These are phyloP conservation scores for Macrocybe gigantea DNA, from an alignment of 768 basidiomycete species.

Conservation along the genomic window DNA sequence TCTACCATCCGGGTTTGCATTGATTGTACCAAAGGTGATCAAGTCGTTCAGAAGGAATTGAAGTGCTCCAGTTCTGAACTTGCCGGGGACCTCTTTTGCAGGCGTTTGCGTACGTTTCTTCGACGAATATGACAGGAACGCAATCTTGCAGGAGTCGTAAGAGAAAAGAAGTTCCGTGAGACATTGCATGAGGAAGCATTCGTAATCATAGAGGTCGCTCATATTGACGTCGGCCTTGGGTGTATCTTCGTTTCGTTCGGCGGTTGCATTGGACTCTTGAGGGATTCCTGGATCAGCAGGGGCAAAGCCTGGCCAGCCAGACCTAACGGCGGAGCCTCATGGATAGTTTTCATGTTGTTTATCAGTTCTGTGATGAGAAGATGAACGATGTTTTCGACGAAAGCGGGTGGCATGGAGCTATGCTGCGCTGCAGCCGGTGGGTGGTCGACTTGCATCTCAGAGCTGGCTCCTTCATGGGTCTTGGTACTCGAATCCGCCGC, in stretches of 20 bases:
- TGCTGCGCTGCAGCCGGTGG: slow-evolving; percentile 11
- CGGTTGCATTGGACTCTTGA: not conserved
- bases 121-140: slow-evolving; percentile 74
- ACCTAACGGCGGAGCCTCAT: slow-evolving; percentile 19
- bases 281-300: not conserved
- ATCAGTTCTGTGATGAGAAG: slow-evolving; percentile 71
- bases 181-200: slow-evolving; percentile 86
- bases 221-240: slow-evolving; percentile 13
- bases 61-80: slow-evolving; percentile 60
- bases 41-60: slow-evolving; percentile 82
- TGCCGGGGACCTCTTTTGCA: slow-evolving; percentile 57
- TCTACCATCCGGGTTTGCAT: slow-evolving; percentile 50
- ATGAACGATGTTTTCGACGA: slow-evolving; percentile 57
- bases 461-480: slow-evolving; percentile 16
- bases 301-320: not conserved
- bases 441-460: slow-evolving; percentile 64
- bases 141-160: slow-evolving; percentile 85
- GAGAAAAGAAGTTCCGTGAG: slow-evolving; percentile 91
- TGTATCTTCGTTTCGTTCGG: slow-evolving; percentile 1
- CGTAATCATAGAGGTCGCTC: slow-evolving; percentile 46
- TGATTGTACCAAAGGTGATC: slow-evolving; percentile 70
- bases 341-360: slow-evolving; percentile 44
- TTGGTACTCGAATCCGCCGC: slow-evolving; percentile 16
- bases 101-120: slow-evolving; percentile 58
- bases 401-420: slow-evolving; percentile 27